A percentile compares a stretch with the other conserved stretches of the same genome.
Conservation (phyloP, 2,329 filamentous ascomycete species). For the Colletotrichum filicis region DNA sequence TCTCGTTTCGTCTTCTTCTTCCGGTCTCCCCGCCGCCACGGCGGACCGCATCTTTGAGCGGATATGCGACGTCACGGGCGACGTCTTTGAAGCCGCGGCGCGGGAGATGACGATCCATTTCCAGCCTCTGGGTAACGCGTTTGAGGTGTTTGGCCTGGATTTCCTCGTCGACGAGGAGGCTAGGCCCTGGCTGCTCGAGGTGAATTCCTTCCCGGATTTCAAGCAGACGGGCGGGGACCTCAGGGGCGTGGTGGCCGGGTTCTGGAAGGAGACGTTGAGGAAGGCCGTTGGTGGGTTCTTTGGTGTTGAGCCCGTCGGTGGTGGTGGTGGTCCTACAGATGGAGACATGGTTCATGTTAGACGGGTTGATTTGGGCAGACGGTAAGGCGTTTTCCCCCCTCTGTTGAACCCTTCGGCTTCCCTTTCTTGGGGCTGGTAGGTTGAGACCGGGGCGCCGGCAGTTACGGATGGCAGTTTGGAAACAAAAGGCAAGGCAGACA, state of each 20-base stretch:
- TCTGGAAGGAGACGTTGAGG: conserved; percentile 81
- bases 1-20: conserved; percentile 49
- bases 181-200: conserved; percentile 82
- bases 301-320: conserved; percentile 39
- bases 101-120: conserved; percentile 89
- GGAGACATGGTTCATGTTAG: conserved; percentile 62
- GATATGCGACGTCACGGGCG: conserved; percentile 78
- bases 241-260: conserved; percentile 74
- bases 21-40: conserved; percentile 49
- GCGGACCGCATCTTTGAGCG: conserved; percentile 76
- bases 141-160: conserved; percentile 93
- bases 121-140: conserved; percentile 86
- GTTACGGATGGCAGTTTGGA: background rate
- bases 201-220: conserved; percentile 98
- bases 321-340: conserved; percentile 19
- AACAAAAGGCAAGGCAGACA: background rate
- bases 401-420: background rate
- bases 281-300: conserved; percentile 78
- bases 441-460: background rate
- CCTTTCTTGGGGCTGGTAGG: conserved; percentile 6
- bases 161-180: conserved; percentile 80
- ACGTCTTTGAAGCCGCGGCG: conserved; percentile 88
- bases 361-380: conserved; percentile 63
- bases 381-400: conserved; percentile 38
- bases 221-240: conserved; percentile 86